Base-by-base conservation (phyloP, 2,329 filamentous ascomycete genomes). In the Xylariales sp. region DNA sequence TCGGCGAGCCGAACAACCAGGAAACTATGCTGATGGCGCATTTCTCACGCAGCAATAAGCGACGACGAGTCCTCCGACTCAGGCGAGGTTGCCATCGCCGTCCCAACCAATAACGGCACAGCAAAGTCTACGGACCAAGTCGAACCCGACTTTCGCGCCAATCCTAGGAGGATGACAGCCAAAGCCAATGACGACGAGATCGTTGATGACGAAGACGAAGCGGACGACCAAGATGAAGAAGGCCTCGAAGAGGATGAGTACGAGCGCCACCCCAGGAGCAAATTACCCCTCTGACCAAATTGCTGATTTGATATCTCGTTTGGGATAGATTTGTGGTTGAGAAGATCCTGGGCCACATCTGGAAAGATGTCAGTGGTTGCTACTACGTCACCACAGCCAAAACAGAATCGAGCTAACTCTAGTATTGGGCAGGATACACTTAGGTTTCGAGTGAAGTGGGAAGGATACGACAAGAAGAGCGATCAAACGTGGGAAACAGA, bases 401-500 rank as follows among this genome's bases (percentile, higher is more conserved):
- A 16, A 7, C 13, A 10, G 25, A 18, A 15, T 18, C 20, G 15
- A 39, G 17, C 33, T 14, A 28, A 28, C 15, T 30, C 25, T 17
- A 13, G 44, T 11, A 4, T 12, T 8, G 29, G 7, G 8, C 42
- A 78, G 65, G 75, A 74, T 15, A 56, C 58, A 5, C 52, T 81
- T 1, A 70, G 72, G 32, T 89, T 84, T 53, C 72, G 83, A 36
- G 84, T 93, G 24, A 89, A 91, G 52, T 93, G 87, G 87, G 78
- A 86, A 46, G 86, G 86, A 4, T 93, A 83, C 44, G 77, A 85
- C 0, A 75, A 81, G 44, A 78, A 81, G 44, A 59, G 66, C 0
- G 87, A 93, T 48, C 63, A 77, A 52, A 93, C 87, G 0, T 91
- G 85, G 86, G 87, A 93, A 55, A 81, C 84, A 0, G 81, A 87